Base-by-base conservation (phyloP, 148 eudicot genomes). In the Cornus controversa region DNA sequence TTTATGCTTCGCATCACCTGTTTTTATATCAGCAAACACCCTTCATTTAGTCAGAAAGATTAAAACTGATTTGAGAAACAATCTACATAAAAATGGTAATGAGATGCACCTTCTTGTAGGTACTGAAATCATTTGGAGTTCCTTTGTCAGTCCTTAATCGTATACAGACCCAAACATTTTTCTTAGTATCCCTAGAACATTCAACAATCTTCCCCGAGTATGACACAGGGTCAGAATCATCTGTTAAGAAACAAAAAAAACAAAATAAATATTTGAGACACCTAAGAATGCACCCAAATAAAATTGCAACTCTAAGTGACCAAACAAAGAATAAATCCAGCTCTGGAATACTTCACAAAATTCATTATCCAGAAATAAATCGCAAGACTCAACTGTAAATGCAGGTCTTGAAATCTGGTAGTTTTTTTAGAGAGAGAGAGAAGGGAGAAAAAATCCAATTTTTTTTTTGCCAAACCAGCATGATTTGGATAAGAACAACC, bases 1-100 rank as follows among this genome's bases (percentile, higher is more conserved):
- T 53, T 87, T 78, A 96, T 93, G 83, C 99, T 96, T 77, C 84
- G 89, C 91, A 90, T 83, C 27, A 96, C 98, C 99, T 96, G 95
- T 77, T 71, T 34, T 64, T 14, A 78, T 10, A 10, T 53, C 64
- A 70, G 18, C 36, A 13, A 69, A 11, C 42, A 69, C 60, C n/a
- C 6, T 70, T 36, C 67, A 70, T 74, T 28, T n/a, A 10, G 54
- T n/a, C 34, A 40, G 5, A 58, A 1, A 40, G 24, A n/a, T 26
- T 3, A 28, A 36, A 24, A n/a, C 26, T 22, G 47, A 76, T 27
- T 0, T 57, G 20, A 67, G 20, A 67, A 64, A 70, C 23, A 64
- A 25, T 29, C 29, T 23, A 68, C 63, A 63, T 5, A 8, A 40
- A 20, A 65, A 80, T 34, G 31, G 70, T 40, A 47, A 36, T 29